Evolutionary conservation across 208 protist species (phyloP), one percentile per base, ranked within the genome.

Genomic region (Willaertia magna): DNA sequence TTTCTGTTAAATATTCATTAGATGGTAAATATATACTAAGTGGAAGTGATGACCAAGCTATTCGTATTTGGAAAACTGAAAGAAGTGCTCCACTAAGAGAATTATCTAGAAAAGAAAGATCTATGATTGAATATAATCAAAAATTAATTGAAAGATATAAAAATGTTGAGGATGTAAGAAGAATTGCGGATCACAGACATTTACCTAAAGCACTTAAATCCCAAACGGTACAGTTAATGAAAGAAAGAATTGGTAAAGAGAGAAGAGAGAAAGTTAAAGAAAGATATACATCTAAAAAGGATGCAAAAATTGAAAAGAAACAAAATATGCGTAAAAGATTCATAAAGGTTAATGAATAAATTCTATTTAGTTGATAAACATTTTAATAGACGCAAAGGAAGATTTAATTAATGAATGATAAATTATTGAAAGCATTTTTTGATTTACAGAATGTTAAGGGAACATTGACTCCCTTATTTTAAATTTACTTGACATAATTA

Each of bases 31-130:
- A 89, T 79, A 87, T 96, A 39, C 47, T 95, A 22, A 90, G 88
- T 34, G 93, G 92, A 39, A 90, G 82, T 43, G 93, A 95, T 44
- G 94, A 96, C 67, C 92, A 92, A 43, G 93, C 94, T 82, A 85
- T 96, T 34, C 85, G 93, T 18, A 39, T 95, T 9, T 95, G 93
- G 93, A 95, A 94, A 83, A 74, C 92, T 43, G 30, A 83, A 39
- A 1, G 46, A 43, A 47, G 34, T 48, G 78, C 18, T 43, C 78
- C 78, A 55, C 11, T 83, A 1, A 48, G 78, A 48, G 55, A 26
- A 34, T 42, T 55, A 9, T n/a, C 46, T 6, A 55, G 7, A 4
- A 74, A 85, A 18, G 83, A 85, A 85, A 4, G 74, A 55, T 2
- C 7, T 52, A 46, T 14, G 40, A 46, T 85, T 46, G 30, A 85